Evolutionary conservation across 139 green algal genomes (phyloP), one percentile per base, ranked within the genome.

Genomic region (Tetradesmus obliquus): DNA sequence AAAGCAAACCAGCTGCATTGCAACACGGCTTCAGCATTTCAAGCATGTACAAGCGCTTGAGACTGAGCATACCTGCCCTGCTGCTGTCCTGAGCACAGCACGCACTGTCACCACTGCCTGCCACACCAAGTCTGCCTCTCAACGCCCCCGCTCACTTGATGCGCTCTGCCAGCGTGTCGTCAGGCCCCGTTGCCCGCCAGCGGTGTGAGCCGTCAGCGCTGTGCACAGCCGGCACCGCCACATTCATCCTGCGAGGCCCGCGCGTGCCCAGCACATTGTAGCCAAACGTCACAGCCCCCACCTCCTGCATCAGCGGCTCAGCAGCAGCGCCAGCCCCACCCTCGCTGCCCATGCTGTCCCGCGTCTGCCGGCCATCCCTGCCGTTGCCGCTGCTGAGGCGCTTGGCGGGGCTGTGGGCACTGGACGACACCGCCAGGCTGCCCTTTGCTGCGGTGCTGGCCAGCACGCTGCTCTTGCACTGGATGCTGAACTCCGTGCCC

Each of bases 211-310:
- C 79, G 45, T 86, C 79, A 55, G 55, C 57, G 51, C 12, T 54
- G 81, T 58, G 19, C 7, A 91, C 24, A 51, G 55, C 76, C 53
- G 88, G 97, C 19, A 99, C 95, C 5, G 96, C 91, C 6, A 91
- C 97, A 9, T 94, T 97, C 97, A 99, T 99, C 92, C 98, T 98
- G 7, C 98, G 93, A 0, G 98, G 98, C 2, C 98, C 98, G 69
- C 96, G 94, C 8, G 97, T 98, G n/a, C 98, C 98, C 85, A 99
- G 90, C 62, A 99, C 94, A 91, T 99, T 99, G 93, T 96, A 95
- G 91, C 98, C 93, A 93, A 99, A 99, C 12, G 94, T 89, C 32
- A 99, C 95, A 0, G 86, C 94, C 0, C 93, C 98, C 51, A 99
- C 94, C 94, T 99, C 96, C 81, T 91, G 83, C 62, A 92, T 91